These are phyloP conservation scores for Secale cereale DNA, from an alignment of 176 grass and related monocot genomes.

Conservation along the genomic window DNA sequence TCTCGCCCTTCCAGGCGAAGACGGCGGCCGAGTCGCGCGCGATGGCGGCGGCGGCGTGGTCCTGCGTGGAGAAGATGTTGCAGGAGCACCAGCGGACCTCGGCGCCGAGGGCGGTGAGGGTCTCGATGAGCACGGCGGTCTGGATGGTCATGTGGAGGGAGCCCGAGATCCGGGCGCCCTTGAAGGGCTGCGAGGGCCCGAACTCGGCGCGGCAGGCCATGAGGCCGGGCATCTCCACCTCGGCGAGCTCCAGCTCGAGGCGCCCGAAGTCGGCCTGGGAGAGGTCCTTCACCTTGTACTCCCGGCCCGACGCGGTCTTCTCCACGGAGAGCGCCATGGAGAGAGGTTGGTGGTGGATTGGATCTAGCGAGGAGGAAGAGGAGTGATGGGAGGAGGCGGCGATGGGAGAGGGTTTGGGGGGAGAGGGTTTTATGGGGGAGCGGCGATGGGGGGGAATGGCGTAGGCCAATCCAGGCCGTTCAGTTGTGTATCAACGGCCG, in stretches of 20 bases:
- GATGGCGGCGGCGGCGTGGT: constrained; percentile 93
- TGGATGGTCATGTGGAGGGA: constrained; percentile 99
- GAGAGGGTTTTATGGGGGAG: constrained; percentile 12
- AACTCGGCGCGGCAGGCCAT: constrained; percentile 83
- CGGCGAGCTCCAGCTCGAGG: constrained; percentile 85
- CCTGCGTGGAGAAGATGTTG: constrained; percentile 99
- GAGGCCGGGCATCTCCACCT: constrained; percentile 93
- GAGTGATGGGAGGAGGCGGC: background rate
- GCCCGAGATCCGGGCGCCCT: constrained; percentile 70
- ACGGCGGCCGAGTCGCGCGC: constrained; percentile 84
- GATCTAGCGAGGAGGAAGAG: constrained; percentile 3
- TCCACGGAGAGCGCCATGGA: constrained; percentile 74
- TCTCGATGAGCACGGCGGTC: constrained; percentile 95
- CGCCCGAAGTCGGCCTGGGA: constrained; percentile 81
- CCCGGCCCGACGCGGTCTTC: constrained; percentile 69
- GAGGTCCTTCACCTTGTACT: constrained; percentile 92
- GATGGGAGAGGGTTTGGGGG: background rate
- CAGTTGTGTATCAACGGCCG: background rate
- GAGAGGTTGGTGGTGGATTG: background rate
- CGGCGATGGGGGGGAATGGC: background rate
- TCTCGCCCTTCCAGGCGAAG: constrained; percentile 98
- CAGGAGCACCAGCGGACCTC: constrained; percentile 98
- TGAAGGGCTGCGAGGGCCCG: constrained; percentile 66
- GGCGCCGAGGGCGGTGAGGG: constrained; percentile 79
- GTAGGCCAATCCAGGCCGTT: background rate